These are phyloP conservation scores for Aspergillus viridinutans DNA, from an alignment of 2,329 filamentous ascomycete genomes.

Conservation along the genomic window DNA sequence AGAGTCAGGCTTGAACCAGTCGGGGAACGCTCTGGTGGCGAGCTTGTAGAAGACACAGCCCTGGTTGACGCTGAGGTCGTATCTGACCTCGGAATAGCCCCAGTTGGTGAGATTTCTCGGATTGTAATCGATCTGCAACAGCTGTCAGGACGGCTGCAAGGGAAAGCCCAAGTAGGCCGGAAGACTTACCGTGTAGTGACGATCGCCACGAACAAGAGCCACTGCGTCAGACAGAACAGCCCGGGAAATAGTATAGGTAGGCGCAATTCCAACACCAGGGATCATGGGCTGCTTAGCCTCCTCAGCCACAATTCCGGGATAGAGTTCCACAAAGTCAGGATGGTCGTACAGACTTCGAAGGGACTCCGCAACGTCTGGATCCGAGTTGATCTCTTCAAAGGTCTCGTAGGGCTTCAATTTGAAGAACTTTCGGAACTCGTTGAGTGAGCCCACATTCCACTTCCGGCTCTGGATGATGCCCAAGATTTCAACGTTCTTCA, in stretches of 20 bases:
- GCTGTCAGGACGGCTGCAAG: conserved; percentile 20
- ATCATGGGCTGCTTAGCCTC: conserved; percentile 70
- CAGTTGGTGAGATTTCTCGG: conserved; percentile 74
- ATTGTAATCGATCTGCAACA: conserved; percentile 58
- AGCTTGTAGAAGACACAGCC: conserved; percentile 84
- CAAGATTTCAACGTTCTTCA: conserved; percentile 73
- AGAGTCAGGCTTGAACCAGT: conserved; percentile 72
- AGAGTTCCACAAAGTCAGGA: conserved; percentile 75
- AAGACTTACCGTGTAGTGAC: conserved; percentile 61
- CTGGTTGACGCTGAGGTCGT: conserved; percentile 70
- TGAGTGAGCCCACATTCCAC: conserved; percentile 75
- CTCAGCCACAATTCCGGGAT: conserved; percentile 73
- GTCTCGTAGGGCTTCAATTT: conserved; percentile 69
- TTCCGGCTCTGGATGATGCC: conserved; percentile 72
- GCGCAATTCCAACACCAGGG: conserved; percentile 69
- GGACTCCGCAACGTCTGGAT: conserved; percentile 64
- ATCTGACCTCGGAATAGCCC: conserved; percentile 72
- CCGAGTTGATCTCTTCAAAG: conserved; percentile 80
- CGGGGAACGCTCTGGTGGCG: conserved; percentile 72
- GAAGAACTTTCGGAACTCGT: conserved; percentile 82
- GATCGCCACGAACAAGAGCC: conserved; percentile 70
- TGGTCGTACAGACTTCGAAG: conserved; percentile 64
- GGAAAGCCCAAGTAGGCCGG: conserved; percentile 3
- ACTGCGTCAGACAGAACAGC: conserved; percentile 76
- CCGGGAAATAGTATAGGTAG: conserved; percentile 71